Evolutionary conservation across 805 yeast genomes (phyloP).

Genomic region (Grigorovia transvaalensis): DNA sequence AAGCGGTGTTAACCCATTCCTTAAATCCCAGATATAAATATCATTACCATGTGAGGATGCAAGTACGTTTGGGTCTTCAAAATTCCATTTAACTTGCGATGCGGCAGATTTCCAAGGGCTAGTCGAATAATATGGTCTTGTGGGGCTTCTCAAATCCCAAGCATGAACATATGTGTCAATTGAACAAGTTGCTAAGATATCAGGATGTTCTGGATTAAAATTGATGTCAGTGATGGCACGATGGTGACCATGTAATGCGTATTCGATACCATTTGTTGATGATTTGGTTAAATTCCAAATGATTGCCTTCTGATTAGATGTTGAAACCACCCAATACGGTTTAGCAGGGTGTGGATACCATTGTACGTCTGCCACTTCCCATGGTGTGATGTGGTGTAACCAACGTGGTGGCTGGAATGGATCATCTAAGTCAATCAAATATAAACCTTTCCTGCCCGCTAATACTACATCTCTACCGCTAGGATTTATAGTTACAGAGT

Average conservation of each 20-base stretch:
- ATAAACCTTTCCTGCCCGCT: conserved; percentile 73
- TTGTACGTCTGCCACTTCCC: conserved; percentile 99
- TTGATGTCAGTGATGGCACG: conserved; percentile 94
- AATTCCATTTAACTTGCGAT: conserved; percentile 91
- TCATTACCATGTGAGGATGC: conserved; percentile 82
- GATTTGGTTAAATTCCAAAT: conserved; percentile 79
- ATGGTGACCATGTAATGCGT: conserved; percentile 78
- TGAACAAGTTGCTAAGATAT: conserved; percentile 81
- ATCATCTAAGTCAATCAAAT: conserved; percentile 86
- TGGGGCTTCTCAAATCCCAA: conserved; percentile 86
- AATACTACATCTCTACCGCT: conserved; percentile 87
- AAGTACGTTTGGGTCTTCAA: conserved; percentile 57
- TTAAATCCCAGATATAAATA: conserved; percentile 77
- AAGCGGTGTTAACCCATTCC: conserved; percentile 73
- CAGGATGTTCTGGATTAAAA: conserved; percentile 82
- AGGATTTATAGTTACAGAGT: conserved; percentile 83
- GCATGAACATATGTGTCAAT: conserved; percentile 78
- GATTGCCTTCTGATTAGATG: conserved; percentile 90
- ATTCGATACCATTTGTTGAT: conserved; percentile 68
- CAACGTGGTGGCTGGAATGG: conserved; percentile 93
- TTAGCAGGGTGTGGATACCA: conserved; percentile 89
- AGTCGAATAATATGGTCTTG: conserved; percentile 60
- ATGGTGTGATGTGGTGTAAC: conserved; percentile 82
- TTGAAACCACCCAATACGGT: conserved; percentile 86
- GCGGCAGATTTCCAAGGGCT: conserved; percentile 97